Percentiles rank a stretch among this genome's conserved stretches.
Evolutionary conservation across 176 grass and related monocot genomes (phyloP).

Genomic region (Eleusine indica): DNA sequence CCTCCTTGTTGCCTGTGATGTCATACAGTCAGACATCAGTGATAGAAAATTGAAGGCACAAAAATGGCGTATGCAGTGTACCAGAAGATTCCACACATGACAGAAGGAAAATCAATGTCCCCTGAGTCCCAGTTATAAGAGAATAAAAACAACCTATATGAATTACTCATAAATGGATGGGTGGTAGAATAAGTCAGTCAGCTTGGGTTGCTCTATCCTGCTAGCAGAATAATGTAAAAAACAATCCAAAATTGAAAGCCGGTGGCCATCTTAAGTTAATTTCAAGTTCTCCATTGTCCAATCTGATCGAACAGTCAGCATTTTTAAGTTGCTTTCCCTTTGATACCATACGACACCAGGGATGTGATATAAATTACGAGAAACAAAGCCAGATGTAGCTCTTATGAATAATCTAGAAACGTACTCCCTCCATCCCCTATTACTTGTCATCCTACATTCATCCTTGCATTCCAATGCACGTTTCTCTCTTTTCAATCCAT

Average conservation of each 20-base stretch:
- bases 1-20: slow-evolving; percentile 77
- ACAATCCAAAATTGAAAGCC: background rate
- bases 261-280: background rate
- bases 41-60: background rate
- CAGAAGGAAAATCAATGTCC: background rate
- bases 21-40: slow-evolving; percentile 1
- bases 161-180: background rate
- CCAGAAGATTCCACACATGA: background rate
- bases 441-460: too few relatives aligned
- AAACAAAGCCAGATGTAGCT: background rate
- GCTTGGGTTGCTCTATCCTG: background rate
- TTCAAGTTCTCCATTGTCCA: slow-evolving; percentile 14
- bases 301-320: background rate
- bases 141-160: background rate
- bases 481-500: too few relatives aligned
- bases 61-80: slow-evolving; percentile 13
- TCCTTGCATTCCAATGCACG: too few relatives aligned
- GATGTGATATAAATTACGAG: slow-evolving; percentile 3
- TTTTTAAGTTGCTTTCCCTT: background rate
- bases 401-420: slow-evolving; percentile 32
- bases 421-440: background rate
- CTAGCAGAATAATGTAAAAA: slow-evolving; percentile 10
- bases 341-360: slow-evolving; percentile 10
- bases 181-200: background rate
- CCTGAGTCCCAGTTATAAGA: slow-evolving; percentile 4